A percentile compares a stretch with the other conserved stretches of the same genome.
phyloP scores from a whole-genome alignment of 2,329 filamentous ascomycete genomes.

The Alternaria solani region DNA sequence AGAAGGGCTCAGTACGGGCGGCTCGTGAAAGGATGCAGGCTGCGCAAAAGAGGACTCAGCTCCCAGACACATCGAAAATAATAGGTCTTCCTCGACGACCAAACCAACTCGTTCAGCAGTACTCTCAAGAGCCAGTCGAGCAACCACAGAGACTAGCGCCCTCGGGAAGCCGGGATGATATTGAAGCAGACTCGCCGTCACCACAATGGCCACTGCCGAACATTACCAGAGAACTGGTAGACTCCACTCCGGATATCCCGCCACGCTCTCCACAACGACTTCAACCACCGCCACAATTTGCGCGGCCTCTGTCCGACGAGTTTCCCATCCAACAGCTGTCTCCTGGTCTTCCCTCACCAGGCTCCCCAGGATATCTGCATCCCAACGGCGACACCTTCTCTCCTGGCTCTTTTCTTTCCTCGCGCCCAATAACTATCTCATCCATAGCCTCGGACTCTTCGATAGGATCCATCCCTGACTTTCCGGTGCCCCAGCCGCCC shows the following conservation, averaged over 20 bases:
- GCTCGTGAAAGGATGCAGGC: conserved; percentile 47
- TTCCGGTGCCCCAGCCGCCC: conserved; percentile 49
- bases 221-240: conserved; percentile 35
- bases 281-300: conserved; percentile 54
- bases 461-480: conserved; percentile 53
- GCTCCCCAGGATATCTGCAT: conserved; percentile 32
- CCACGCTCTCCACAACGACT: conserved; percentile 42
- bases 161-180: conserved; percentile 23
- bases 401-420: conserved; percentile 37
- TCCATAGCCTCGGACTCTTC: conserved; percentile 53
- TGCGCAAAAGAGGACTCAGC: conserved; percentile 37
- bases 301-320: conserved; percentile 50
- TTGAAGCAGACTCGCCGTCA: conserved; percentile 41
- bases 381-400: conserved; percentile 47
- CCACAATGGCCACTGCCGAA: conserved; percentile 59
- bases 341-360: conserved; percentile 30
- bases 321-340: conserved; percentile 44
- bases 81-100: conserved; percentile 48
- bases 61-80: conserved; percentile 44
- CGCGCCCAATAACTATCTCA: conserved; percentile 49
- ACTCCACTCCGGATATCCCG: conserved; percentile 33
- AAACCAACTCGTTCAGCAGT: conserved; percentile 44
- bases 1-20: conserved; percentile 49
- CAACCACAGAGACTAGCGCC: conserved; percentile 25
- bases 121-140: conserved; percentile 25